Percentiles rank a stretch among this genome's conserved stretches.
Evolutionary conservation across 2,329 filamentous ascomycete genomes (phyloP).

Genomic region (Sclerotinia subarctica): DNA sequence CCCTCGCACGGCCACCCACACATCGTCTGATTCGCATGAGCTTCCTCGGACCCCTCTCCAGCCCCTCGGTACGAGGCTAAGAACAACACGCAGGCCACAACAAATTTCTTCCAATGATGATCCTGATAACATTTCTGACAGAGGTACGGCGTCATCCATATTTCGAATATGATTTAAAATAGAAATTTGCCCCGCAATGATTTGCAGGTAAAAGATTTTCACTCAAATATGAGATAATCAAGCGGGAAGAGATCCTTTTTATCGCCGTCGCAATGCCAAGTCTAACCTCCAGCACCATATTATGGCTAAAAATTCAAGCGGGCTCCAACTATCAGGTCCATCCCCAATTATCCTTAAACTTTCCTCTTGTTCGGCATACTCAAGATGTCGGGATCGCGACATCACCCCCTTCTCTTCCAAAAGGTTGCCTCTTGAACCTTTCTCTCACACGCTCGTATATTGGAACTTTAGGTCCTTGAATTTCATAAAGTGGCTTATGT

Average conservation of each 20-base stretch:
- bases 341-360: neutral
- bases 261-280: neutral
- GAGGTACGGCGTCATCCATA: neutral
- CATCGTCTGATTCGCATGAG: neutral
- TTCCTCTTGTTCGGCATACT: neutral
- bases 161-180: neutral
- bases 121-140: neutral
- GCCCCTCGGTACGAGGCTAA: neutral
- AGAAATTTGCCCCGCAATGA: neutral
- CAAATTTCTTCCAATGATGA: neutral
- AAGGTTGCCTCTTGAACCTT: slow-evolving; percentile 6
- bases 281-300: neutral
- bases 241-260: neutral
- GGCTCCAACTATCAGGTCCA: neutral
- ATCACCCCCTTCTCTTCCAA: neutral
- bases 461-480: slow-evolving; percentile 16
- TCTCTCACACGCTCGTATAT: slow-evolving; percentile 15
- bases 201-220: neutral
- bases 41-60: neutral
- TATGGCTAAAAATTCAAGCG: neutral
- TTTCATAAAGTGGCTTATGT: slow-evolving; percentile 19
- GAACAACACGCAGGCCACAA: neutral
- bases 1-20: neutral
- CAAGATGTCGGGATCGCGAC: neutral
- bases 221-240: neutral